Conservation (phyloP, 2,329 filamentous ascomycete genomes). For the Clarireedia paspali region DNA sequence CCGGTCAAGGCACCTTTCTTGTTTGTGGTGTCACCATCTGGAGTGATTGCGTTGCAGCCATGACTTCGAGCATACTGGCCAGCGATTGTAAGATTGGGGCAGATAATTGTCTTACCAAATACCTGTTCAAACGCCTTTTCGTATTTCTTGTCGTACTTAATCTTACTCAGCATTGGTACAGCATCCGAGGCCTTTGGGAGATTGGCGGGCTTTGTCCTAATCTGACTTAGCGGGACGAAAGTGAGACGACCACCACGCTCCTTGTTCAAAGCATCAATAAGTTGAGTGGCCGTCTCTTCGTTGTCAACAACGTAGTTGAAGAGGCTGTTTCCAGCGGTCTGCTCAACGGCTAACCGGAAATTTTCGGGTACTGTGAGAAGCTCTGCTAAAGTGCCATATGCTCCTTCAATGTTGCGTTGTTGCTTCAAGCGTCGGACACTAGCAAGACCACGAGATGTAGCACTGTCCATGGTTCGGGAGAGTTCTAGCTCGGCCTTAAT, state of each 20-base stretch:
- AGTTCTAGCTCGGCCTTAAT: conserved; percentile 71
- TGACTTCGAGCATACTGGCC: conserved; percentile 89
- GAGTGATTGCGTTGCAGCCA: conserved; percentile 85
- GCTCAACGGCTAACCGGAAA: conserved; percentile 84
- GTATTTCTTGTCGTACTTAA: conserved; percentile 68
- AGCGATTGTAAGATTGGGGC: conserved; percentile 79
- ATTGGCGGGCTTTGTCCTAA: conserved; percentile 63
- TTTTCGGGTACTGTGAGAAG: conserved; percentile 79
- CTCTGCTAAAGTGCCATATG: conserved; percentile 88
- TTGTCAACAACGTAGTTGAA: conserved; percentile 97
- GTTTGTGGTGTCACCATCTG: conserved; percentile 89
- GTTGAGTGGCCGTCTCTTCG: conserved; percentile 74
- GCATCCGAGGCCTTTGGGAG: conserved; percentile 83
- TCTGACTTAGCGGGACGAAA: conserved; percentile 84
- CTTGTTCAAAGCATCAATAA: conserved; percentile 72
- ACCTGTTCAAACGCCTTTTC: conserved; percentile 89
- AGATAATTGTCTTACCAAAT: conserved; percentile 92
- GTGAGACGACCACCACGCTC: conserved; percentile 81
- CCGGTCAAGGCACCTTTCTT: conserved; percentile 93
- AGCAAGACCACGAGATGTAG: conserved; percentile 79
- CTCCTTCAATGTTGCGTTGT: conserved; percentile 72
- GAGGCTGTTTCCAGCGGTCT: conserved; percentile 83
- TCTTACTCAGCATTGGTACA: conserved; percentile 76
- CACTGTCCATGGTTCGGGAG: conserved; percentile 80
- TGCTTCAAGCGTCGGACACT: conserved; percentile 76